phyloP scores from a whole-genome alignment of 441 rosid genomes.

The Gossypium trilobum region DNA sequence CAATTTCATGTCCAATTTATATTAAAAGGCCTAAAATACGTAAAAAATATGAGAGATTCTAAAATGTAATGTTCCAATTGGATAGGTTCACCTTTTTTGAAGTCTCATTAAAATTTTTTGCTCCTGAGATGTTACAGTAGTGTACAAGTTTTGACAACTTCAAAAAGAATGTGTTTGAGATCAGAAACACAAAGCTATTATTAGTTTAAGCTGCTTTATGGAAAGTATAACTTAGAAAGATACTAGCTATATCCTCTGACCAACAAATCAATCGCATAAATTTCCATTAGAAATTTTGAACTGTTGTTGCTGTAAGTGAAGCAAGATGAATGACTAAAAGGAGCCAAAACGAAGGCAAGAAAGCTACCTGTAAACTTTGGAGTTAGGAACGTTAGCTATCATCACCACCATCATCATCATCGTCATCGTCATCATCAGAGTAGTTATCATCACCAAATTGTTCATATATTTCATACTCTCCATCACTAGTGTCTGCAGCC shows the following conservation, averaged over 20 bases:
- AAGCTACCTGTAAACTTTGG: not conserved
- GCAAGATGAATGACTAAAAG: not conserved
- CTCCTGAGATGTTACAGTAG: not conserved
- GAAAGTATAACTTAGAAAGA: not conserved
- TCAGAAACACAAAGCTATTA: not conserved
- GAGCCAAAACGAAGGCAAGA: not conserved
- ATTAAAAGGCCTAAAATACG: not conserved
- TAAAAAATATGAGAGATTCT: too few species aligned
- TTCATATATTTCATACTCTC: slow-evolving; percentile 78
- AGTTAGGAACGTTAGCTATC: slow-evolving; percentile 22
- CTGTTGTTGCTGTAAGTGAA: not conserved
- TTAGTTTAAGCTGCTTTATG: not conserved
- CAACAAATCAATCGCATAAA: not conserved
- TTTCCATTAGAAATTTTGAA: not conserved
- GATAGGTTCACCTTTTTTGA: not conserved
- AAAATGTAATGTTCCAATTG: not conserved
- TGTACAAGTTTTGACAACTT: not conserved
- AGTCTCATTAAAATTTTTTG: not conserved
- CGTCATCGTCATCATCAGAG: slow-evolving; percentile 30
- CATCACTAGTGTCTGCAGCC: slow-evolving; percentile 52
- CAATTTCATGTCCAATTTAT: not conserved
- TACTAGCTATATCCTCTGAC: not conserved
- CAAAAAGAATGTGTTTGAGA: not conserved
- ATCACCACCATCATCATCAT: slow-evolving; percentile 20
- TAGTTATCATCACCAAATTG: slow-evolving; percentile 55